Percentiles rank a stretch among this genome's conserved stretches.
Conservation (phyloP, 2,329 filamentous ascomycete species). For the Colletotrichum abscissum region DNA sequence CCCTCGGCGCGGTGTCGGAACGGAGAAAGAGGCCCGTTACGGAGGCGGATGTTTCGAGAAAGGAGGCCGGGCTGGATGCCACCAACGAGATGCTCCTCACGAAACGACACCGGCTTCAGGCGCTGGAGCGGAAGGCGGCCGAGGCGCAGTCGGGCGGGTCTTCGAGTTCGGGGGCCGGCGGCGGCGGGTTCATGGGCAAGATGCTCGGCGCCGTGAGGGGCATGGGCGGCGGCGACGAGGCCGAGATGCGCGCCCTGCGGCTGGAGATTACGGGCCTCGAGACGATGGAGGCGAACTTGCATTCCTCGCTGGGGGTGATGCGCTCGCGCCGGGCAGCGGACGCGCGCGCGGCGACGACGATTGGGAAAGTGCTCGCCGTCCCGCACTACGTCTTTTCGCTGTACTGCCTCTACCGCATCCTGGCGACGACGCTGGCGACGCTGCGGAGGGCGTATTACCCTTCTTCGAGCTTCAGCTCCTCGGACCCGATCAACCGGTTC, state of each 20-base stretch:
- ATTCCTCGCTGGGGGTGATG: slow-evolving; percentile 72
- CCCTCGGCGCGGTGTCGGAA: slow-evolving; percentile 72
- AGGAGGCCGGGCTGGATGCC: slow-evolving; percentile 81
- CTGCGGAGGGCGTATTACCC: slow-evolving; percentile 67
- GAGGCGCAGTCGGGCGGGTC: slow-evolving; percentile 48
- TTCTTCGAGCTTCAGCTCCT: slow-evolving; percentile 66
- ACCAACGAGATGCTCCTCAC: slow-evolving; percentile 82
- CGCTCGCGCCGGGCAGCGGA: slow-evolving; percentile 72
- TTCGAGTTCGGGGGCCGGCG: slow-evolving; percentile 43
- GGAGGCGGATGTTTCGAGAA: slow-evolving; percentile 80
- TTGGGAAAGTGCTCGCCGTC: slow-evolving; percentile 73
- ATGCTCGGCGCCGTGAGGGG: slow-evolving; percentile 78
- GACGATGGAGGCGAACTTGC: slow-evolving; percentile 80
- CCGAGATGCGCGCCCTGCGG: slow-evolving; percentile 70
- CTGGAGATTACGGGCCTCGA: slow-evolving; percentile 84
- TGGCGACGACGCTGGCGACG: slow-evolving; percentile 76
- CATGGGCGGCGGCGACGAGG: slow-evolving; percentile 69
- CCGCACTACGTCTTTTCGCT: slow-evolving; percentile 77
- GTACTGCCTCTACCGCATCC: slow-evolving; percentile 88
- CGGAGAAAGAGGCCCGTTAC: slow-evolving; percentile 68
- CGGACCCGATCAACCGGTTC: slow-evolving; percentile 86
- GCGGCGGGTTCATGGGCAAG: slow-evolving; percentile 74
- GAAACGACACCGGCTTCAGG: slow-evolving; percentile 79
- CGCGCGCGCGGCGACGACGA: slow-evolving; percentile 72
- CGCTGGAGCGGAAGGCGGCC: slow-evolving; percentile 72